phyloP scores from a whole-genome alignment of 2,329 filamentous ascomycete species.

The Phyllosticta paracitricarpa region DNA sequence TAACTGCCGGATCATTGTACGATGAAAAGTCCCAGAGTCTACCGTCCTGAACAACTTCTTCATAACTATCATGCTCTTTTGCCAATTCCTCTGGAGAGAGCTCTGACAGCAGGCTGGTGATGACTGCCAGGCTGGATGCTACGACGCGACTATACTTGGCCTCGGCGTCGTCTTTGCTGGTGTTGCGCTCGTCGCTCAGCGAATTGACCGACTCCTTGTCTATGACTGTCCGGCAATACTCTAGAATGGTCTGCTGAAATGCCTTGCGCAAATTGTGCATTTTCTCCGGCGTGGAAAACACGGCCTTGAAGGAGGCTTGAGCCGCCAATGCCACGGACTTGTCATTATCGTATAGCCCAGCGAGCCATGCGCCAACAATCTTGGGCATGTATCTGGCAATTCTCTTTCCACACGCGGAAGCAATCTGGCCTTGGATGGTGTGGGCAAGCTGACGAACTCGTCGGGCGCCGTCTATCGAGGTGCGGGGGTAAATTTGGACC shows the following conservation, averaged over 20 bases:
- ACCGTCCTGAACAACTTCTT: slow-evolving; percentile 54
- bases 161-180: slow-evolving; percentile 73
- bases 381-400: slow-evolving; percentile 71
- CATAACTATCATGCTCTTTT: slow-evolving; percentile 53
- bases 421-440: slow-evolving; percentile 55
- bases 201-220: slow-evolving; percentile 68
- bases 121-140: slow-evolving; percentile 46
- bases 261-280: slow-evolving; percentile 64
- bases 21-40: slow-evolving; percentile 51
- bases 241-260: slow-evolving; percentile 70
- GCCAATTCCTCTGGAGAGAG: slow-evolving; percentile 42
- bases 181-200: slow-evolving; percentile 79
- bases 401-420: slow-evolving; percentile 58
- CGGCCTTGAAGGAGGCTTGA: slow-evolving; percentile 60
- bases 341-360: slow-evolving; percentile 80
- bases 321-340: slow-evolving; percentile 66
- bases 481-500: slow-evolving; percentile 77
- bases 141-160: slow-evolving; percentile 76
- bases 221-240: slow-evolving; percentile 71
- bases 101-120: slow-evolving; percentile 43
- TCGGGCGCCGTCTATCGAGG: slow-evolving; percentile 81
- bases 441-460: slow-evolving; percentile 84
- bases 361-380: slow-evolving; percentile 81
- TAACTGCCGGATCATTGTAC: slow-evolving; percentile 47
- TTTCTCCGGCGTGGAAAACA: slow-evolving; percentile 76